These are phyloP conservation scores for Leccinum truebloodii DNA, from an alignment of 768 basidiomycete species.

Conservation along the genomic window DNA sequence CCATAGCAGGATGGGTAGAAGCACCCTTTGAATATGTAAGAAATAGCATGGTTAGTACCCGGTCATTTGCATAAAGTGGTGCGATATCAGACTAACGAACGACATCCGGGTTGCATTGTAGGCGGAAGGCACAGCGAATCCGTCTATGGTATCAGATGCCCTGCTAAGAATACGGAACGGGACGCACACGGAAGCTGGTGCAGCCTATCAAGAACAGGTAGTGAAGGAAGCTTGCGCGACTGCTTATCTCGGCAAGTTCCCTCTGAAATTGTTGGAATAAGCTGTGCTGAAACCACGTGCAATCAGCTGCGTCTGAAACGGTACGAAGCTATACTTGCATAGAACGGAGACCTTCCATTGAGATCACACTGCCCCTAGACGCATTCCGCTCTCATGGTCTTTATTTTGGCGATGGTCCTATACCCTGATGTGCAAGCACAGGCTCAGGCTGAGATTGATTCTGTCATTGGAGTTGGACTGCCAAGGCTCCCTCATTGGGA, in stretches of 20 bases:
- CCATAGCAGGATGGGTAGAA: slow-evolving; percentile 17
- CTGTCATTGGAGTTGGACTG: slow-evolving; percentile 19
- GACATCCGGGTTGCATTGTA: slow-evolving; percentile 1
- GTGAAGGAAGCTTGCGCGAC: slow-evolving; percentile 27
- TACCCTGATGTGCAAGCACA: slow-evolving; percentile 26
- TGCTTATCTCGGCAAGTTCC: slow-evolving; percentile 17
- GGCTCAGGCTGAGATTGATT: slow-evolving; percentile 23
- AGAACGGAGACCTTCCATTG: slow-evolving; percentile 5
- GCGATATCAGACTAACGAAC: slow-evolving; percentile 1
- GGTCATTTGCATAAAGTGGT: background rate
- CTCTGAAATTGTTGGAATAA: background rate
- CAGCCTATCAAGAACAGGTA: slow-evolving; percentile 16
- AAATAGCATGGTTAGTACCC: slow-evolving; percentile 19
- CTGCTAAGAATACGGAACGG: slow-evolving; percentile 13
- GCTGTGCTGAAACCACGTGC: slow-evolving; percentile 11
- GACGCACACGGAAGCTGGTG: slow-evolving; percentile 7
- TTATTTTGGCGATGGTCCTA: slow-evolving; percentile 28
- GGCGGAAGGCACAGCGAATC: slow-evolving; percentile 21
- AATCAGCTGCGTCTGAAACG: slow-evolving; percentile 26
- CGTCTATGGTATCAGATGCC: slow-evolving; percentile 29
- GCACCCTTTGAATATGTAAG: slow-evolving; percentile 27
- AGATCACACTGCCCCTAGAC: slow-evolving; percentile 18
- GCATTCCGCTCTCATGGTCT: slow-evolving; percentile 19
- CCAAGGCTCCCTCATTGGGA: slow-evolving; percentile 24
- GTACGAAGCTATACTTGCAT: slow-evolving; percentile 13